These are phyloP conservation scores for Phytophthora sp. DNA, from an alignment of 352 stramenopile species.

Conservation along the genomic window DNA sequence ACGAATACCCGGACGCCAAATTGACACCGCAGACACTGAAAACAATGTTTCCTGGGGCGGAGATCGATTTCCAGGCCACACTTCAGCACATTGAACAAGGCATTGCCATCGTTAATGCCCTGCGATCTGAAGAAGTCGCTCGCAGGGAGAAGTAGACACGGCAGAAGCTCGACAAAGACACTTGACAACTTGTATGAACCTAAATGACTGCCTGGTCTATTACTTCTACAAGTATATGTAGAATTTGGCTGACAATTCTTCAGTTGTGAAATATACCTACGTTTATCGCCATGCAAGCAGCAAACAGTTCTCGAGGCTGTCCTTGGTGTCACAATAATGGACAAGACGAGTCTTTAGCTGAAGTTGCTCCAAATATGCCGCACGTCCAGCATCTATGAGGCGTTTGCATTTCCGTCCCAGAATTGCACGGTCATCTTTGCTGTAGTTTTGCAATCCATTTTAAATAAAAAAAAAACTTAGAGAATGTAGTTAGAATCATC, in stretches of 20 bases:
- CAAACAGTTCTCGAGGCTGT: conserved; percentile 86
- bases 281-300: conserved; percentile 68
- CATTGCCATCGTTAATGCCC: conserved; percentile 9
- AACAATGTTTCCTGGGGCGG: conserved; percentile 25
- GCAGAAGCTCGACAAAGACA: too few species aligned
- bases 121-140: conserved; percentile 20
- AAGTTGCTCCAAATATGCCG: conserved; percentile 53
- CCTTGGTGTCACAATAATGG: conserved; percentile 75
- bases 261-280: too few species aligned
- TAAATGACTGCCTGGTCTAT: too few species aligned
- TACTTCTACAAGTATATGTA: too few species aligned
- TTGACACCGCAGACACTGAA: conserved; percentile 21
- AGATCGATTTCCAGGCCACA: conserved; percentile 12
- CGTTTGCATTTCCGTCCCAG: conserved; percentile 82
- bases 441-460: conserved; percentile 24
- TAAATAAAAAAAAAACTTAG: conserved; percentile 4
- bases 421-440: conserved; percentile 65
- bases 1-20: neutral
- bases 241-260: too few species aligned
- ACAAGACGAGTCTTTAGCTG: conserved; percentile 72
- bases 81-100: conserved; percentile 28
- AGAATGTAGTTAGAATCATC: neutral
- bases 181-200: too few species aligned
- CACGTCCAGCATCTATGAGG: conserved; percentile 74
- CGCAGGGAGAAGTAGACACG: too few species aligned